Percentiles rank a stretch among this genome's conserved stretches.
These are phyloP conservation scores for Trichosanthes cucumerina DNA, from an alignment of 306 rosid genomes.

Conservation along the genomic window DNA sequence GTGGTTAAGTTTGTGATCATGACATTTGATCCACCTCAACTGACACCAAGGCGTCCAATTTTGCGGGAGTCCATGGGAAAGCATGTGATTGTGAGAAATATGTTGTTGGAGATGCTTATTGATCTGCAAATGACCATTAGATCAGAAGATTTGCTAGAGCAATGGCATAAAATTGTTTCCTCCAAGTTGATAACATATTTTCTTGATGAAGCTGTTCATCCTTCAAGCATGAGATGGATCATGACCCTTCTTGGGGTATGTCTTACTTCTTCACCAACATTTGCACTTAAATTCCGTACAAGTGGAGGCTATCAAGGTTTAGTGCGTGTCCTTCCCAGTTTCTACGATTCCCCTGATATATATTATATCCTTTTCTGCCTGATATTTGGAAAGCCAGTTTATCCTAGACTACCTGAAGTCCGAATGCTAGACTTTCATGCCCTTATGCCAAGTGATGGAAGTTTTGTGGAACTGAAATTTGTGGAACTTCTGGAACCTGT, in stretches of 20 bases:
- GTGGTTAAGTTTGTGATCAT: conserved; percentile 95
- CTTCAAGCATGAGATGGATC: conserved; percentile 99
- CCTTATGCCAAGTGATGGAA: conserved; percentile 92
- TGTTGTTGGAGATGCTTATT: conserved; percentile 96
- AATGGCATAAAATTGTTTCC: conserved; percentile 96
- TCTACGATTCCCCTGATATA: conserved; percentile 95
- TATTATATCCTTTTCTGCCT: conserved; percentile 92
- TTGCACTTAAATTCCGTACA: conserved; percentile 82
- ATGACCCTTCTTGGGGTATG: conserved; percentile 99
- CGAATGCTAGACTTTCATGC: conserved; percentile 99
- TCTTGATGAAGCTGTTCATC: conserved; percentile 97
- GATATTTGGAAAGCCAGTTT: conserved; percentile 95
- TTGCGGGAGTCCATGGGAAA: conserved; percentile 94
- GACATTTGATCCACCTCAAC: conserved; percentile 95
- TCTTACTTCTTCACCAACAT: conserved; percentile 89
- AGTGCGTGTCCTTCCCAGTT: conserved; percentile 85
- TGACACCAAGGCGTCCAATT: conserved; percentile 48
- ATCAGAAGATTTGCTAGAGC: conserved; percentile 89
- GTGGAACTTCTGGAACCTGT: conserved; percentile 85
- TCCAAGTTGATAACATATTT: conserved; percentile 91
- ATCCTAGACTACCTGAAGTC: conserved; percentile 97
- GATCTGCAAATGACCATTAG: conserved; percentile 93
- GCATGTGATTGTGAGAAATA: conserved; percentile 95
- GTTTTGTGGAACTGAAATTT: conserved; percentile 53
- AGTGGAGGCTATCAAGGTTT: conserved; percentile 98